phyloP scores from a whole-genome alignment of 192 early-diverging fungal genomes.

The Coemansia sp. region DNA sequence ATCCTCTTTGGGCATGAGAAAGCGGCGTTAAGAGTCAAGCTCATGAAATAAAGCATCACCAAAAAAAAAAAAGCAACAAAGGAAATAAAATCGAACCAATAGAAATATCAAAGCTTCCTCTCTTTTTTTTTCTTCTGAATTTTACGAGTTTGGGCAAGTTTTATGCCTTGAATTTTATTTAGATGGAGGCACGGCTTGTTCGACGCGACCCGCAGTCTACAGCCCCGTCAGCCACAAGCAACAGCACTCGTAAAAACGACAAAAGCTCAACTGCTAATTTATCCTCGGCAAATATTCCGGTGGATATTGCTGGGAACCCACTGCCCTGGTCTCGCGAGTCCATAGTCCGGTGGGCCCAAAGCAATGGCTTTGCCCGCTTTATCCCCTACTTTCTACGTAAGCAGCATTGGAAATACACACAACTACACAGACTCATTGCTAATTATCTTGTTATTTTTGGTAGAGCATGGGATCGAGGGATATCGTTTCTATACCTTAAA shows the following conservation, averaged over 20 bases:
- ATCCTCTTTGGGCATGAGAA: too few species aligned
- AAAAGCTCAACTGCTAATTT: slow-evolving; percentile 16
- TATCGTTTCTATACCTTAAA: slow-evolving; percentile 42
- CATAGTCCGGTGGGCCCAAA: slow-evolving; percentile 37
- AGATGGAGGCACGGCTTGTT: slow-evolving; percentile 17
- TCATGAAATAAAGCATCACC: too few species aligned
- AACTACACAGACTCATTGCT: neutral
- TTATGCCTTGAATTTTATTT: slow-evolving; percentile 1
- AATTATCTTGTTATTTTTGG: neutral
- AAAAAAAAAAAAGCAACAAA: too few species aligned
- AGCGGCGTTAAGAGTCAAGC: too few species aligned
- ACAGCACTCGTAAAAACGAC: slow-evolving; percentile 1
- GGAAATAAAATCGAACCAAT: neutral
- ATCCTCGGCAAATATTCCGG: slow-evolving; percentile 35
- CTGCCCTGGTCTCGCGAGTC: slow-evolving; percentile 49
- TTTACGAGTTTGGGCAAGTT: neutral
- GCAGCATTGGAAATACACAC: slow-evolving; percentile 1
- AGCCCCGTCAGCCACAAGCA: slow-evolving; percentile 9
- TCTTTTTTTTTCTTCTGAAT: slow-evolving; percentile 1
- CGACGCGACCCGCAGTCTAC: slow-evolving; percentile 9
- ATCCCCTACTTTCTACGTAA: slow-evolving; percentile 46
- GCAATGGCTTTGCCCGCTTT: slow-evolving; percentile 43
- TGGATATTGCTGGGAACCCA: slow-evolving; percentile 33
- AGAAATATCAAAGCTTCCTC: too few species aligned
- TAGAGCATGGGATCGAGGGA: slow-evolving; percentile 50